A percentile compares a stretch with the other conserved stretches of the same genome.
Evolutionary conservation across 352 stramenopile species (phyloP).

Genomic region (Globisporangium perplexum): DNA sequence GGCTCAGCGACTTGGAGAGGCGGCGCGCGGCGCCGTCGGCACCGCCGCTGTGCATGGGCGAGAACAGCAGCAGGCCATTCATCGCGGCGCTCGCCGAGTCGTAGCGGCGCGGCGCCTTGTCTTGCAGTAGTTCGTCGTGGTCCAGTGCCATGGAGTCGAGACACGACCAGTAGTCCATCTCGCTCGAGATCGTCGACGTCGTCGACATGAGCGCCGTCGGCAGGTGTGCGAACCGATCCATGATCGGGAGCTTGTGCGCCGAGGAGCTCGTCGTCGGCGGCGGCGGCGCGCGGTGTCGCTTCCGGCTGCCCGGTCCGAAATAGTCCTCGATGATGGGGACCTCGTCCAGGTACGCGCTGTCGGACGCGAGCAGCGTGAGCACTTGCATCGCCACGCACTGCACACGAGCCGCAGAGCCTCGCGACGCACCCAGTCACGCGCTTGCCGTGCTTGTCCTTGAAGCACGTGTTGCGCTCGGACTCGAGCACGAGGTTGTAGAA

Average conservation of each 20-base stretch:
- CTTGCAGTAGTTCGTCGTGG: constrained; percentile 15
- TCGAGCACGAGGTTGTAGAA: constrained; percentile 81
- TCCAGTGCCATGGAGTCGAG: constrained; percentile 15
- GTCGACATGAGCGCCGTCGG: constrained; percentile 14
- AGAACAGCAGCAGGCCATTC: constrained; percentile 15
- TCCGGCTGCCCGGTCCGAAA: constrained; percentile 21
- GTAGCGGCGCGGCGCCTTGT: constrained; percentile 6
- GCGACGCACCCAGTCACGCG: constrained; percentile 35
- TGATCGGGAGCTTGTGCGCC: constrained; percentile 6
- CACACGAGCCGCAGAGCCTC: background rate
- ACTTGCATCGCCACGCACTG: background rate
- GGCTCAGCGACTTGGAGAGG: constrained; percentile 7
- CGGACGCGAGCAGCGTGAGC: background rate
- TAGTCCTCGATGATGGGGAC: constrained; percentile 60
- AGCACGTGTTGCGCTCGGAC: constrained; percentile 60
- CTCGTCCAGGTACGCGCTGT: constrained; percentile 33
- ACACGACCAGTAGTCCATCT: constrained; percentile 39
- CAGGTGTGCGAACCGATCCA: constrained; percentile 13
- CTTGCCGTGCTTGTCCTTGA: constrained; percentile 46
- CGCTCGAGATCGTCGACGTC: constrained; percentile 27
- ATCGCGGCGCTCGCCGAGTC: constrained; percentile 6
- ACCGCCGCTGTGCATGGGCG: constrained; percentile 9
- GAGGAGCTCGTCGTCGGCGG: background rate
- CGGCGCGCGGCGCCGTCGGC: background rate
- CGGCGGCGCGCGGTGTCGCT: background rate